These are phyloP conservation scores for Entomortierella chlamydospora DNA, from an alignment of 192 early-diverging fungal genomes.

Conservation along the genomic window DNA sequence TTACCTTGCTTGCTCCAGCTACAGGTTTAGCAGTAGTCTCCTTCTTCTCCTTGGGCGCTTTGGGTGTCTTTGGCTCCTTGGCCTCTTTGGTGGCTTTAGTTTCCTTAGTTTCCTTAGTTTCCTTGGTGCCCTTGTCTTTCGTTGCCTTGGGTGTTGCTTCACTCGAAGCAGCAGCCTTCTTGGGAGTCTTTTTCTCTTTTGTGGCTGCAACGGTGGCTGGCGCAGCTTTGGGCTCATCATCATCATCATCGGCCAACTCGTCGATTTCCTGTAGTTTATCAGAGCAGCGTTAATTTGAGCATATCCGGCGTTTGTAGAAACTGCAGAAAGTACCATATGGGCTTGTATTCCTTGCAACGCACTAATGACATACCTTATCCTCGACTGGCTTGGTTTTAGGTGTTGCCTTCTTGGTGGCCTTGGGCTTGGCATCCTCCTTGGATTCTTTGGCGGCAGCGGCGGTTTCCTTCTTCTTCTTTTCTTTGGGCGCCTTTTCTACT, in stretches of 20 bases:
- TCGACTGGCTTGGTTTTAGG: conserved; percentile 19
- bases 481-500: conserved; percentile 19
- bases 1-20: conserved; percentile 38
- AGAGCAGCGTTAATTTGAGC: background rate
- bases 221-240: conserved; percentile 28
- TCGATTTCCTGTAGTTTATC: conserved; percentile 17
- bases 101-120: conserved; percentile 11
- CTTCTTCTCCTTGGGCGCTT: conserved; percentile 26
- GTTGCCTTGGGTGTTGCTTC: conserved; percentile 18
- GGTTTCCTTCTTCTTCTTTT: conserved; percentile 31
- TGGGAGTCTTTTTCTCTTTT: conserved; percentile 10
- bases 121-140: conserved; percentile 4
- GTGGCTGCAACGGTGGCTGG: conserved; percentile 4
- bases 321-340: too few relatives aligned
- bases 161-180: conserved; percentile 1
- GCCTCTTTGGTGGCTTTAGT: background rate
- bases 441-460: conserved; percentile 2
- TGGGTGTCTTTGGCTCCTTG: conserved; percentile 1
- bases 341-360: too few relatives aligned
- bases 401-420: conserved; percentile 28
- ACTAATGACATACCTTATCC: conserved; percentile 10
- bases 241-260: conserved; percentile 24
- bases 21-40: conserved; percentile 22
- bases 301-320: background rate
- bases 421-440: conserved; percentile 7